These are phyloP conservation scores for Persicaria maculosa DNA, from an alignment of 148 eudicot species.

Conservation along the genomic window DNA sequence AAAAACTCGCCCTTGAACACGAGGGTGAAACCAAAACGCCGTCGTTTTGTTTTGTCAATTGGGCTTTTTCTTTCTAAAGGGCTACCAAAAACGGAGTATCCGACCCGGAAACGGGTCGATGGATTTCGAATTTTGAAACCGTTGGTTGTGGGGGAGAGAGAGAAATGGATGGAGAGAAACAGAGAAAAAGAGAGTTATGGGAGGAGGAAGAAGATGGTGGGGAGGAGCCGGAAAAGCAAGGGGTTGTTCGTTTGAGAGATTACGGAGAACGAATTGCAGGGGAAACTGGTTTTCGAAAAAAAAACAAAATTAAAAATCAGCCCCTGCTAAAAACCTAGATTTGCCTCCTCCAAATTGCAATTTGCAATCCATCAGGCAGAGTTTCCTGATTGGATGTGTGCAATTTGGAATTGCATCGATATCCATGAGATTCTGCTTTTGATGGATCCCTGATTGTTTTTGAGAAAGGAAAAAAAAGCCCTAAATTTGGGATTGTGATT, in stretches of 20 bases:
- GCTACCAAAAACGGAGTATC: not conserved
- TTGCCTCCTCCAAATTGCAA: not conserved
- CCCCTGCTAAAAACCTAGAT: constrained; percentile 17
- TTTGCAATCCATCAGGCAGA: not conserved
- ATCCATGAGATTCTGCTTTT: not conserved
- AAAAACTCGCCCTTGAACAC: constrained; percentile 3
- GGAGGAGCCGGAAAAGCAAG: not conserved
- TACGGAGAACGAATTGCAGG: constrained; percentile 23
- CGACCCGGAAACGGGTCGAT: constrained; percentile 20
- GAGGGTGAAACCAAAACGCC: not conserved
- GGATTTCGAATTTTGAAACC: constrained; percentile 18
- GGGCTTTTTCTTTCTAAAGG: not conserved
- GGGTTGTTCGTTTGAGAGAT: not conserved
- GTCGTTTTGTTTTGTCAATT: not conserved
- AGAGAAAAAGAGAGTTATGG: not conserved
- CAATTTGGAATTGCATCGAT: not conserved
- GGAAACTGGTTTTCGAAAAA: constrained; percentile 23
- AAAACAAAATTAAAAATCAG: not conserved
- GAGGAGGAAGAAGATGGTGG: constrained; percentile 10
- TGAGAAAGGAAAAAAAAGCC: not conserved
- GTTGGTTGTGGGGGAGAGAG: constrained; percentile 16
- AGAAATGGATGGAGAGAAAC: not conserved
- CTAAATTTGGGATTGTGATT: constrained; percentile 1
- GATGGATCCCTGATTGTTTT: not conserved
- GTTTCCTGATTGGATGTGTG: not conserved